These are phyloP conservation scores for Fusarium foetens DNA, from an alignment of 2,329 filamentous ascomycete genomes.

Conservation along the genomic window DNA sequence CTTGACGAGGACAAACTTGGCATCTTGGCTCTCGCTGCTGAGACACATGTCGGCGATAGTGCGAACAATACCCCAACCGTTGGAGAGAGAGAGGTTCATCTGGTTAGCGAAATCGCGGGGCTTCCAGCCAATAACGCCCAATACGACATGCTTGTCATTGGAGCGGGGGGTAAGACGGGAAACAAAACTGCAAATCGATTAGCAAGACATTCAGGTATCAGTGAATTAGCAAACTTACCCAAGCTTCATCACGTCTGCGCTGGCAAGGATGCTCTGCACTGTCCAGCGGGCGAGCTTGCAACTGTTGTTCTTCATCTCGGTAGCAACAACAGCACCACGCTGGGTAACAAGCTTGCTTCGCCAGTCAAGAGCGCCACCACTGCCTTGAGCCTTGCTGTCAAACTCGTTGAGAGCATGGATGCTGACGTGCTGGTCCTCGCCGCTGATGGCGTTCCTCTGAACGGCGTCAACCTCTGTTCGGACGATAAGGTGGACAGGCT, in stretches of 20 bases:
- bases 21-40: constrained; percentile 78
- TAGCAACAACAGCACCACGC: constrained; percentile 96
- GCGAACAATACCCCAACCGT: constrained; percentile 98
- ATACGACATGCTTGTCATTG: constrained; percentile 92
- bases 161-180: constrained; percentile 92
- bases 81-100: constrained; percentile 97
- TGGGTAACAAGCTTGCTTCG: constrained; percentile 92
- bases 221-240: constrained; percentile 67
- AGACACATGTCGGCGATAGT: constrained; percentile 97
- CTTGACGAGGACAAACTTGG: constrained; percentile 84
- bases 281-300: constrained; percentile 99
- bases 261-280: constrained; percentile 93
- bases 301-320: constrained; percentile 99
- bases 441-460: constrained; percentile 91
- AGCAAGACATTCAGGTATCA: constrained; percentile 5
- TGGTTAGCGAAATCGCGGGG: constrained; percentile 95
- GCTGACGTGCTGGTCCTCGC: constrained; percentile 89
- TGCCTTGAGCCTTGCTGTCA: constrained; percentile 96
- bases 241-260: constrained; percentile 98
- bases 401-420: constrained; percentile 99
- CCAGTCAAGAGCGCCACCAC: constrained; percentile 96
- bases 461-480: constrained; percentile 96
- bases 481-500: constrained; percentile 91
- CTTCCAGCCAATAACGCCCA: constrained; percentile 98
- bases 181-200: constrained; percentile 75